These are phyloP conservation scores for Castanea mollissima DNA, from an alignment of 306 rosid species.

Conservation along the genomic window DNA sequence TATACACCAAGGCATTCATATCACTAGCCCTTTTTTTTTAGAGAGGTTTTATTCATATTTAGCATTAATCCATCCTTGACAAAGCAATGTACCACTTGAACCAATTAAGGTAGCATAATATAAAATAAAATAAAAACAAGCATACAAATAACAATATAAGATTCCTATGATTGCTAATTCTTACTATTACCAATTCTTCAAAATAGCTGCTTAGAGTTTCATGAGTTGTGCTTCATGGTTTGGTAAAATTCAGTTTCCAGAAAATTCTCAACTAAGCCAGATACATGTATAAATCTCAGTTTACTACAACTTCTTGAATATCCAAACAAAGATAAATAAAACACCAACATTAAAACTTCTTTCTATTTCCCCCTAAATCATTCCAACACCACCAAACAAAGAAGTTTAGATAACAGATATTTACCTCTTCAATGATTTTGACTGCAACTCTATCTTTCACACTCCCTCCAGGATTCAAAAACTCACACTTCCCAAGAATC, in stretches of 20 bases:
- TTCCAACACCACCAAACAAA: background rate
- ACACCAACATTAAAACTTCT: background rate
- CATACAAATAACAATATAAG: too few relatives aligned
- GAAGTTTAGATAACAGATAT: background rate
- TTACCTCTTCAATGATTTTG: slow-evolving; percentile 80
- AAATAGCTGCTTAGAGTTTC: too few relatives aligned
- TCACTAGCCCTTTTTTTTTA: too few relatives aligned
- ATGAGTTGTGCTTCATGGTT: background rate
- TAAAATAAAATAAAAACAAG: too few relatives aligned
- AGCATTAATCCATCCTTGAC: too few relatives aligned
- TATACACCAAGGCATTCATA: too few relatives aligned
- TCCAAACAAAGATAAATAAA: background rate
- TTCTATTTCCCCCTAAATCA: background rate
- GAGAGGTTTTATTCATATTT: too few relatives aligned
- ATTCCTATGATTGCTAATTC: too few relatives aligned
- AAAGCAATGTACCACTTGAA: too few relatives aligned
- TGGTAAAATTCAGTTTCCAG: background rate
- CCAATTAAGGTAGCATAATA: too few relatives aligned
- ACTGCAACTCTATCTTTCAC: slow-evolving; percentile 93
- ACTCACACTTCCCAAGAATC: slow-evolving; percentile 93
- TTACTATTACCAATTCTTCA: too few relatives aligned
- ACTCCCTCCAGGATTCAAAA: slow-evolving; percentile 96
- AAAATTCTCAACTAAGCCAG: background rate
- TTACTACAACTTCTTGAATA: background rate
- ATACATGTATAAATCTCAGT: background rate